These are phyloP conservation scores for Prasinococcaceae sp. DNA, from an alignment of 139 green algal genomes.

Conservation along the genomic window DNA sequence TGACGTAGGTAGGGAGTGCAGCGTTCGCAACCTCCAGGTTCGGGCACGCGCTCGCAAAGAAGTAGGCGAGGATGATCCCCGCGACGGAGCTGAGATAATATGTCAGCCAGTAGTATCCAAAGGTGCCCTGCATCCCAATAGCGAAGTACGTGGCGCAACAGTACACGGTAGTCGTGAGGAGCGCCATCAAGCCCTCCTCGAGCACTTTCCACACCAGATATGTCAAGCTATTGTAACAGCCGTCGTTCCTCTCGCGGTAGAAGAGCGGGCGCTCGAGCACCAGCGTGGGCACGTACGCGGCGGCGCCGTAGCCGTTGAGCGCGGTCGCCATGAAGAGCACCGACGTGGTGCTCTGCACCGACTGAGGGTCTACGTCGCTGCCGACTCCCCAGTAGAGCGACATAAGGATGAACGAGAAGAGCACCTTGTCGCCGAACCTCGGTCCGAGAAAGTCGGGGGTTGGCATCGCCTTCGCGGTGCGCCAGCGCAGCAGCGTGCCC, in stretches of 20 bases:
- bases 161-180: conserved; percentile 2
- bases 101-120: conserved; percentile 17
- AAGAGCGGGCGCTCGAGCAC: conserved; percentile 16
- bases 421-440: conserved; percentile 27
- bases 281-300: conserved; percentile 16
- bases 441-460: conserved; percentile 37
- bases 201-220: conserved; percentile 16
- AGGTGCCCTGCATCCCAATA: conserved; percentile 7
- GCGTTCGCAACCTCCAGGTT: conserved; percentile 19
- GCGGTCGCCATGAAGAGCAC: conserved; percentile 15
- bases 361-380: too few species aligned
- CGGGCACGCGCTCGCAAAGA: neutral
- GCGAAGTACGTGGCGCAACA: conserved; percentile 1
- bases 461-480: too few species aligned
- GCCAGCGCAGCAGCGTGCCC: too few species aligned
- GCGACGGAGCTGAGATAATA: too few species aligned
- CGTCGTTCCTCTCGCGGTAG: conserved; percentile 12
- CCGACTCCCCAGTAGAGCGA: conserved; percentile 23
- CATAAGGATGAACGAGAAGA: conserved; percentile 31
- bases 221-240: neutral
- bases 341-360: neutral
- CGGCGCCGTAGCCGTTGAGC: conserved; percentile 12
- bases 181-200: conserved; percentile 5
- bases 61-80: conserved; percentile 14
- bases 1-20: conserved; percentile 14